Conservation (phyloP, 2,329 filamentous ascomycete species). For the Sporothrix curviconia region DNA sequence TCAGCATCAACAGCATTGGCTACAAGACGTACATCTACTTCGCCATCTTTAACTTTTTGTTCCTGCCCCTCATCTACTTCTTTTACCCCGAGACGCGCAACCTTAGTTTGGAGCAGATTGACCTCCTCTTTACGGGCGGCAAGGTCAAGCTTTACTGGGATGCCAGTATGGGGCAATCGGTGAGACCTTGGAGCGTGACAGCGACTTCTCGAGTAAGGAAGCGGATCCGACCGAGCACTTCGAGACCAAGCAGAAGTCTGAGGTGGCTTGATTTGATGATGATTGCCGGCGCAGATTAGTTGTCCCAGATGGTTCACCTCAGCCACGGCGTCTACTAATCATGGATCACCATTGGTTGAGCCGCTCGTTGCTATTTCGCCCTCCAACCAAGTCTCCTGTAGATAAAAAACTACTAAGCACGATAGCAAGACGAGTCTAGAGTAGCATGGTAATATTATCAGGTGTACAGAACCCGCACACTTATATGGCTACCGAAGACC, state of each 20-base stretch:
- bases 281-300: too few relatives aligned
- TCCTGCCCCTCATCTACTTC: conserved; percentile 41
- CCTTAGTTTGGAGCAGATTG: conserved; percentile 14
- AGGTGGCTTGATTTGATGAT: too few relatives aligned
- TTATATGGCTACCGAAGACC: too few relatives aligned
- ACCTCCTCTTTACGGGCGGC: conserved; percentile 40
- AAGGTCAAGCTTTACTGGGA: conserved; percentile 10
- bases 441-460: too few relatives aligned
- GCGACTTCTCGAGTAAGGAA: not conserved
- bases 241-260: not conserved
- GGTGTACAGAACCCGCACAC: too few relatives aligned
- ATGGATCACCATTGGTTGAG: too few relatives aligned
- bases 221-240: not conserved
- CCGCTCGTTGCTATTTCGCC: too few relatives aligned
- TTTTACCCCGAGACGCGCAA: conserved; percentile 40
- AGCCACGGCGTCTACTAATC: too few relatives aligned
- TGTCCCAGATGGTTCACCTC: too few relatives aligned
- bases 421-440: too few relatives aligned
- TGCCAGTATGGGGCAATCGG: conserved; percentile 2
- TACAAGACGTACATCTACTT: conserved; percentile 50
- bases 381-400: too few relatives aligned
- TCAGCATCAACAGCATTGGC: conserved; percentile 36
- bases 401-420: too few relatives aligned
- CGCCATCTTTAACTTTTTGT: conserved; percentile 40
- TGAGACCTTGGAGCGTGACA: not conserved